Evolutionary conservation across 805 yeast genomes (phyloP), one percentile per base, ranked within the genome.

Genomic region (Debaryomyces maramus): DNA sequence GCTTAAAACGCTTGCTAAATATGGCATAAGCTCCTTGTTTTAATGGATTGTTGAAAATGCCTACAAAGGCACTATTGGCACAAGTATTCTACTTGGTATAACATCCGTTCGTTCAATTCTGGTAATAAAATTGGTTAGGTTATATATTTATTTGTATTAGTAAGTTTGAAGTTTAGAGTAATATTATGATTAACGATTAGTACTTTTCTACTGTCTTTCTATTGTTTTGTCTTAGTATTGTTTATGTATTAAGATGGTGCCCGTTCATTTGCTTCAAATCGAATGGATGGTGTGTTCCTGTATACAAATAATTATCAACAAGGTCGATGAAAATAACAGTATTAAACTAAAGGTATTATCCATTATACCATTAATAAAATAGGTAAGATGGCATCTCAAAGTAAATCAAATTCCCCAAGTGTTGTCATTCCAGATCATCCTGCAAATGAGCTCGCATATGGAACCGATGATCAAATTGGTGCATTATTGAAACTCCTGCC

Each of bases 1-100:
- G 46, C 27, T 57, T 70, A 46, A 61, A 55, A 44, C 38, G 41
- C n/a, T 51, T 67, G 43, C 42, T 61, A 36, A 42, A 26, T 19
- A n/a, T 24, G 4, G 28, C 11, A 24, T 24, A 24, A 15, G 13
- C 13, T 24, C 13, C 28, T 24, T n/a, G 13, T n/a, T n/a, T n/a
- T n/a, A n/a, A n/a, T n/a, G n/a, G n/a, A n/a, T n/a, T n/a, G n/a
- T n/a, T n/a, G n/a, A n/a, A n/a, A n/a, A n/a, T n/a, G n/a, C n/a
- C n/a, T n/a, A n/a, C n/a, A n/a, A n/a, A n/a, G n/a, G n/a, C n/a
- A n/a, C n/a, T n/a, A n/a, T n/a, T n/a, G n/a, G n/a, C n/a, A n/a
- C n/a, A n/a, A n/a, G n/a, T n/a, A n/a, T n/a, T n/a, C n/a, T n/a
- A n/a, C n/a, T n/a, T n/a, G n/a, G n/a, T n/a, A n/a, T n/a, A n/a